A percentile compares a stretch with the other conserved stretches of the same genome.
These are phyloP conservation scores for Strigomonas culicis DNA, from an alignment of 208 protist species.

Conservation along the genomic window DNA sequence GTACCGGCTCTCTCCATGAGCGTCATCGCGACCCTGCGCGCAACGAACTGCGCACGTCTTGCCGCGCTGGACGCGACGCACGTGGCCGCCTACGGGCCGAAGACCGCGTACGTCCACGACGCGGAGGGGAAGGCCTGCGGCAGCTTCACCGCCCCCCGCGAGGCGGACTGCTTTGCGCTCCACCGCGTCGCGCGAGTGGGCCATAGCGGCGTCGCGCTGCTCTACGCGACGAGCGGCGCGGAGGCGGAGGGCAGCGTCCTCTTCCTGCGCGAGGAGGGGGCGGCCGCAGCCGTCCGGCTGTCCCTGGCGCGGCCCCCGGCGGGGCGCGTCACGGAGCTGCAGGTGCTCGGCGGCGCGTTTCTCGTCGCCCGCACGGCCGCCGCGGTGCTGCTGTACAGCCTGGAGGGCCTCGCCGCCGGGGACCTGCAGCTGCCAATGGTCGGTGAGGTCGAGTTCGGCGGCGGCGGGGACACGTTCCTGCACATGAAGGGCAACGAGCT, in stretches of 20 bases:
- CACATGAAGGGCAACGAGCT: background rate
- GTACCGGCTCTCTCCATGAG: slow-evolving; percentile 17
- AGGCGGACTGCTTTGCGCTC: slow-evolving; percentile 13
- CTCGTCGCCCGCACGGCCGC: slow-evolving; percentile 27
- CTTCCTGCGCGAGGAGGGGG: too few species aligned
- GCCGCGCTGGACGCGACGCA: slow-evolving; percentile 23
- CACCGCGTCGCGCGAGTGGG: slow-evolving; percentile 20
- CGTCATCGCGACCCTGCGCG: slow-evolving; percentile 34
- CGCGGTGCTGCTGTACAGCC: slow-evolving; percentile 28
- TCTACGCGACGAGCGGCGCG: slow-evolving; percentile 2
- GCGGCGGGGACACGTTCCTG: too few species aligned
- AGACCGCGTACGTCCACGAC: slow-evolving; percentile 31
- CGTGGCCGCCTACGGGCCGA: slow-evolving; percentile 36
- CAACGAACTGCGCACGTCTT: slow-evolving; percentile 41
- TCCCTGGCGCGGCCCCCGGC: too few species aligned
- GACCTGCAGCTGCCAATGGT: too few species aligned
- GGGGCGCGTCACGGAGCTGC: too few species aligned
- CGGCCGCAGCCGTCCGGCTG: too few species aligned
- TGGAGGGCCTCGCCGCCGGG: slow-evolving; percentile 13
- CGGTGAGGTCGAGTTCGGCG: too few species aligned
- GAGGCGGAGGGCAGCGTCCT: background rate
- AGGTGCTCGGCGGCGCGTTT: slow-evolving; percentile 36
- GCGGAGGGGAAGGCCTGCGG: background rate
- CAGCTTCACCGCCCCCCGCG: slow-evolving; percentile 12
- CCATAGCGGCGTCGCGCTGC: slow-evolving; percentile 13